Evolutionary conservation across 1,139 yeast genomes (phyloP).

Genomic region (Candida anutae): DNA sequence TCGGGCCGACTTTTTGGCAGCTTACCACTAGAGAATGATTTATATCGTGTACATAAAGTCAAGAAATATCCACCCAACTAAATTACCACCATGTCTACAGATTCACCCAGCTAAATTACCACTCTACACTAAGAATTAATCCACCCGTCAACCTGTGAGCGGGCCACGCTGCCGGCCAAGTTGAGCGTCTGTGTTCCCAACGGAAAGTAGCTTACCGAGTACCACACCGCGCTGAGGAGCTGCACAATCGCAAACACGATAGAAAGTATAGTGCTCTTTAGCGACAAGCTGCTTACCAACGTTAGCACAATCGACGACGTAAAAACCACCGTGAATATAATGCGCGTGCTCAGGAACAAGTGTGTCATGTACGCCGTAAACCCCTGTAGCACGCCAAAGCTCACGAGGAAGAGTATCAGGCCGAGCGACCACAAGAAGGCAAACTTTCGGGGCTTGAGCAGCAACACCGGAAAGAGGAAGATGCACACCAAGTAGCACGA

Average conservation of each 20-base stretch:
- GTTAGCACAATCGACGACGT: slow-evolving; percentile 44
- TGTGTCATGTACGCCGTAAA: slow-evolving; percentile 40
- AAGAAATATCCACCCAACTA: too few relatives aligned
- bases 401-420: slow-evolving; percentile 45
- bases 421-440: slow-evolving; percentile 58
- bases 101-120: not conserved
- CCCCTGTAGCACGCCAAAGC: slow-evolving; percentile 56
- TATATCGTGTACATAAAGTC: too few relatives aligned
- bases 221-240: slow-evolving; percentile 45
- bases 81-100: too few relatives aligned
- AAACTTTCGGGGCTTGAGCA: slow-evolving; percentile 51
- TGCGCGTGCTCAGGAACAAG: slow-evolving; percentile 42
- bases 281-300: slow-evolving; percentile 36
- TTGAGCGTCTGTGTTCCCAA: slow-evolving; percentile 50
- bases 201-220: slow-evolving; percentile 58
- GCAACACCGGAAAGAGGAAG: slow-evolving; percentile 47
- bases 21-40: too few relatives aligned
- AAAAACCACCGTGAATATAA: slow-evolving; percentile 44
- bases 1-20: slow-evolving; percentile 5
- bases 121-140: slow-evolving; percentile 18
- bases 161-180: slow-evolving; percentile 47
- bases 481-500: slow-evolving; percentile 50
- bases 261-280: slow-evolving; percentile 42
- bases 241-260: slow-evolving; percentile 46
- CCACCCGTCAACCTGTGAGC: slow-evolving; percentile 56